Evolutionary conservation across 2,329 filamentous ascomycete genomes (phyloP).

Genomic region (Aspergillus sp.): DNA sequence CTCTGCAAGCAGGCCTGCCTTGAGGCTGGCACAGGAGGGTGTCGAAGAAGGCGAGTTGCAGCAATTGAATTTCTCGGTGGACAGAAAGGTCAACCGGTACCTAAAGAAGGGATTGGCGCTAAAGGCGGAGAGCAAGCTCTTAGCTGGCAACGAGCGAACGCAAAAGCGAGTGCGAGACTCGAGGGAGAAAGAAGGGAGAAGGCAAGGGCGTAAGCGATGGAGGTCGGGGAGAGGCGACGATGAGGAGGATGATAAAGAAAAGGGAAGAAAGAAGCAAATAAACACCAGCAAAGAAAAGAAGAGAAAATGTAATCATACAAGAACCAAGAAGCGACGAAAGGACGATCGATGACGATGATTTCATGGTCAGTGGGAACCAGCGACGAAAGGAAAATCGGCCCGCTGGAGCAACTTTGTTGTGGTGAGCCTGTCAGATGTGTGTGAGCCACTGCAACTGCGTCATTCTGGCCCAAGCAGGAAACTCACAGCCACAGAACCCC

Average conservation of each 20-base stretch:
- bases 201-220: background rate
- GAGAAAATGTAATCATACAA: slow-evolving; percentile 7
- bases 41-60: background rate
- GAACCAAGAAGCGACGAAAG: slow-evolving; percentile 3
- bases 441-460: slow-evolving; percentile 14
- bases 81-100: slow-evolving; percentile 9
- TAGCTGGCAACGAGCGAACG: slow-evolving; percentile 1
- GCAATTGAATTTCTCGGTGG: slow-evolving; percentile 6
- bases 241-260: background rate
- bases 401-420: background rate
- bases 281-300: slow-evolving; percentile 4
- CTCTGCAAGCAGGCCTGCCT: slow-evolving; percentile 18
- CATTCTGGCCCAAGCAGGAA: slow-evolving; percentile 13
- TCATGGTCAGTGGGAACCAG: background rate
- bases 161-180: slow-evolving; percentile 6
- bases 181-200: background rate
- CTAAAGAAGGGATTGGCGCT: slow-evolving; percentile 1
- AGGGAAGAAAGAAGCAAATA: slow-evolving; percentile 5
- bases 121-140: slow-evolving; percentile 12
- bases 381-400: background rate
- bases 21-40: slow-evolving; percentile 18
- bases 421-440: background rate
- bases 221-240: background rate
- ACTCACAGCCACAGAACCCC: background rate
- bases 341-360: slow-evolving; percentile 12